Base-by-base conservation (phyloP, 2,329 filamentous ascomycete species). In the Neofusicoccum sp. region DNA sequence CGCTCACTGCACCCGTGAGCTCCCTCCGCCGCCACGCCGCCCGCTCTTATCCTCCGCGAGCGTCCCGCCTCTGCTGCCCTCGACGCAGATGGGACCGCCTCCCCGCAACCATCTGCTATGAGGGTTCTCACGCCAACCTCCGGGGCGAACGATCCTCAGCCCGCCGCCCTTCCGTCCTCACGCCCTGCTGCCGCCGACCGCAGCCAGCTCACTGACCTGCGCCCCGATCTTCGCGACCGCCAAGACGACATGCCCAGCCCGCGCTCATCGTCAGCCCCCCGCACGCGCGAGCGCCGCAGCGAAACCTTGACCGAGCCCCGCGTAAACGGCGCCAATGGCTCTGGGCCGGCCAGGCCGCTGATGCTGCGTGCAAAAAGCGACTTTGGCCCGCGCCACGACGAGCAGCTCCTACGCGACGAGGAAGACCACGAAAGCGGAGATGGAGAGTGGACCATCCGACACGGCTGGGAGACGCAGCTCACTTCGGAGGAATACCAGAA, bases 391-490 rank as follows among this genome's bases (percentile, higher is more conserved):
- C 61, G 70, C 65, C 54, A 69, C 71, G 61, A 69, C 34, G 66
- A 71, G 11, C 65, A 66, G 44, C 67, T 67, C 49, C 75, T 70
- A 62, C 68, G 29, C 68, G 73, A 69, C 64, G 76, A 77, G 63
- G 79, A 79, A 43, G 65, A 74, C 7, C 61, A 68, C 12, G 70
- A 68, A 8, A 71, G 71, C 44, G 78, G 78, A 41, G 84, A 84
- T 66, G 84, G 81, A 67, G 79, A 81, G 66, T 84, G 83, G 73
- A 75, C 83, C 66, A 85, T 89, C 75, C 86, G 93, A 54, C 93
- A 97, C 79, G 93, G 93, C 52, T 97, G 95, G 81, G 92, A 96
- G 73, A 90, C 93, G 69, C 92, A 97, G 76, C 93, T 96, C 74
- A 90, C 92, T 73, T 96, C 91, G 4, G 91, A 93, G 69, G 92